Evolutionary conservation across 176 grass and related monocot species (phyloP).

Genomic region (Hyparrhenia diplandra): DNA sequence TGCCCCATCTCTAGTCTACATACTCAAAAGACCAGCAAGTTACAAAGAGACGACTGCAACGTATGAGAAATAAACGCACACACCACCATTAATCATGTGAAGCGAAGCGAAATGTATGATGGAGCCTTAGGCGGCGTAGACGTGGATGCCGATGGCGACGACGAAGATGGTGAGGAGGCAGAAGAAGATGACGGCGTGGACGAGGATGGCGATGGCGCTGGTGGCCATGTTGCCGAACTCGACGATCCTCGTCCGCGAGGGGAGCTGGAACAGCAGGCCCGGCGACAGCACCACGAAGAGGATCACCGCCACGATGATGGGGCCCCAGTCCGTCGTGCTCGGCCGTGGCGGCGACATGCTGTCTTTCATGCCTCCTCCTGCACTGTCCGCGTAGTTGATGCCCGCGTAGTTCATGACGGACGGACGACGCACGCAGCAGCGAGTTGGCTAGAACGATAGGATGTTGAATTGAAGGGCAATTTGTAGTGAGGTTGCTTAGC

Average conservation of each 20-base stretch:
- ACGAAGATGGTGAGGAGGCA: conserved; percentile 75
- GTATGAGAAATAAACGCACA: too few relatives aligned
- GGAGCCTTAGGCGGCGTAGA: conserved; percentile 54
- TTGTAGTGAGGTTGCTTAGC: conserved; percentile 47
- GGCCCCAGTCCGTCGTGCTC: conserved; percentile 78
- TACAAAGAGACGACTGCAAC: too few relatives aligned
- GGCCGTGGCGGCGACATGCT: conserved; percentile 7
- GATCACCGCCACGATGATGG: conserved; percentile 84
- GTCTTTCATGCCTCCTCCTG: neutral
- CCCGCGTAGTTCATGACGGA: too few relatives aligned
- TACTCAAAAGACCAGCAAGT: neutral
- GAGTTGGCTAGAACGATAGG: neutral
- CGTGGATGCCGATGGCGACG: conserved; percentile 70
- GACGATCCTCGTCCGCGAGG: conserved; percentile 54
- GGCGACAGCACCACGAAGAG: conserved; percentile 79
- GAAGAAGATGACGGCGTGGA: conserved; percentile 83
- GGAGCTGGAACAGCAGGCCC: conserved; percentile 80
- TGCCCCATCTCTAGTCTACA: neutral
- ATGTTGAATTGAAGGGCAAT: neutral
- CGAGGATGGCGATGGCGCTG: conserved; percentile 75
- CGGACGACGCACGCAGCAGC: too few relatives aligned
- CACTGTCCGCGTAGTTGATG: neutral
- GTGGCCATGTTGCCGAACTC: conserved; percentile 90
- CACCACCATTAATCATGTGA: neutral
- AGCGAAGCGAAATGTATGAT: neutral